Conservation (phyloP, 2,329 filamentous ascomycete species). For the Hypoxylon sp. region DNA sequence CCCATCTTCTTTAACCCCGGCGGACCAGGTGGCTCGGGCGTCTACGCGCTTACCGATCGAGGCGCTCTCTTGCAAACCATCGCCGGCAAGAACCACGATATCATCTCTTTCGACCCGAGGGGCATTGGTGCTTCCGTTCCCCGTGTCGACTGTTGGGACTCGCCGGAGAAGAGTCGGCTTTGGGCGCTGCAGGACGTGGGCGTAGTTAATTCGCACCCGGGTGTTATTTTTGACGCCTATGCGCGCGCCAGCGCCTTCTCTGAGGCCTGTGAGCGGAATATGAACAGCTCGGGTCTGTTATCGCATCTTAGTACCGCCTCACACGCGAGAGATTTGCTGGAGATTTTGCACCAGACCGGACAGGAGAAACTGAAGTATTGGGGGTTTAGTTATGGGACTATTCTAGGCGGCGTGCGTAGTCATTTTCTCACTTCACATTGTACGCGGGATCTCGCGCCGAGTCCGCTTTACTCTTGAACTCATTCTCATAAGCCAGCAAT, state of each 20-base stretch:
- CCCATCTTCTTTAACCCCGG: conserved; percentile 57
- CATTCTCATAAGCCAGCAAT: neutral
- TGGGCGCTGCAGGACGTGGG: conserved; percentile 60
- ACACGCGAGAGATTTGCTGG: conserved; percentile 61
- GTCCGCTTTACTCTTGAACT: neutral
- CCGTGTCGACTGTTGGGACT: conserved; percentile 63
- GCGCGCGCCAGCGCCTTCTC: conserved; percentile 58
- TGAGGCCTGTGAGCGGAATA: conserved; percentile 56
- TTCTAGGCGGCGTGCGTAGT: conserved; percentile 57
- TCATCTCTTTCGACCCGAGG: conserved; percentile 64
- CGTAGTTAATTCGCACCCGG: conserved; percentile 60
- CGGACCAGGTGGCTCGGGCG: conserved; percentile 62
- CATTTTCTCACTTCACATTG: neutral
- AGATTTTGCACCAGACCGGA: conserved; percentile 58
- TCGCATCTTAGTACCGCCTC: conserved; percentile 58
- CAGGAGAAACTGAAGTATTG: conserved; percentile 61
- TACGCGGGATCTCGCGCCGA: too few relatives aligned
- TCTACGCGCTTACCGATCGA: conserved; percentile 50
- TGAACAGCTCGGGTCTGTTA: conserved; percentile 54
- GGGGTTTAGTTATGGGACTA: conserved; percentile 67
- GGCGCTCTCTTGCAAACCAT: conserved; percentile 56
- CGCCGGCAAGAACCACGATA: conserved; percentile 57
- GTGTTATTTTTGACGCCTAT: conserved; percentile 59
- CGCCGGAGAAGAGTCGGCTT: conserved; percentile 54
- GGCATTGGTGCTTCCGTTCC: conserved; percentile 64